These are phyloP conservation scores for Caryocar brasiliense DNA, from an alignment of 441 rosid genomes.

Conservation along the genomic window DNA sequence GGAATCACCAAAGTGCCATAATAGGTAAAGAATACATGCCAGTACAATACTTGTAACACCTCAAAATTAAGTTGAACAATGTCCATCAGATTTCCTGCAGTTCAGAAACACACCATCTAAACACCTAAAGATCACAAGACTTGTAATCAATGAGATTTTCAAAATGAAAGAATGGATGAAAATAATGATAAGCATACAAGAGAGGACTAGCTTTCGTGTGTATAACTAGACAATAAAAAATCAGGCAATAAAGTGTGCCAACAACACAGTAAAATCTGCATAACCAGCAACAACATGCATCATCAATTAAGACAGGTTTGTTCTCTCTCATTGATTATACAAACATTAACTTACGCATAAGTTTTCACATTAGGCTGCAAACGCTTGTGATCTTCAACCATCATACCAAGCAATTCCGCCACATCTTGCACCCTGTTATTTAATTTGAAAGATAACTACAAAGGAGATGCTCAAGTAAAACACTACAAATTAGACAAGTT, in stretches of 20 bases:
- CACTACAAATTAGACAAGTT: neutral
- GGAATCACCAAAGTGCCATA: neutral
- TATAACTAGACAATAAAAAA: no score
- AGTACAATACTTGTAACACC: constrained; percentile 4
- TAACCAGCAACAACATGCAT: neutral
- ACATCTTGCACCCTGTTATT: constrained; percentile 80
- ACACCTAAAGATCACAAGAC: constrained; percentile 3
- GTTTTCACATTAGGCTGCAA: constrained; percentile 83
- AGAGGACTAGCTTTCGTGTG: no score
- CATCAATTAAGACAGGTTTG: neutral
- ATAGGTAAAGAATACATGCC: constrained; percentile 4
- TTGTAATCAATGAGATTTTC: neutral
- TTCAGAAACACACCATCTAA: constrained; percentile 8
- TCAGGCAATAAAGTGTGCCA: neutral
- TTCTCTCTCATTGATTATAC: constrained; percentile 2
- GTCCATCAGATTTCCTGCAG: neutral
- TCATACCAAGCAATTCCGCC: constrained; percentile 94
- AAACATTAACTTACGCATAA: constrained; percentile 51
- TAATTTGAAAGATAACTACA: neutral
- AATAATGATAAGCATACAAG: no score
- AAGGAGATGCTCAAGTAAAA: neutral
- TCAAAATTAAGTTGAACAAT: neutral
- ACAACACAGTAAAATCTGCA: no score
- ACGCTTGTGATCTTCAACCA: constrained; percentile 91
- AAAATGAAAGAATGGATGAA: neutral